A percentile compares a stretch with the other conserved stretches of the same genome.
phyloP scores from a whole-genome alignment of 306 rosid genomes.

The Cicer pinnatifidum region DNA sequence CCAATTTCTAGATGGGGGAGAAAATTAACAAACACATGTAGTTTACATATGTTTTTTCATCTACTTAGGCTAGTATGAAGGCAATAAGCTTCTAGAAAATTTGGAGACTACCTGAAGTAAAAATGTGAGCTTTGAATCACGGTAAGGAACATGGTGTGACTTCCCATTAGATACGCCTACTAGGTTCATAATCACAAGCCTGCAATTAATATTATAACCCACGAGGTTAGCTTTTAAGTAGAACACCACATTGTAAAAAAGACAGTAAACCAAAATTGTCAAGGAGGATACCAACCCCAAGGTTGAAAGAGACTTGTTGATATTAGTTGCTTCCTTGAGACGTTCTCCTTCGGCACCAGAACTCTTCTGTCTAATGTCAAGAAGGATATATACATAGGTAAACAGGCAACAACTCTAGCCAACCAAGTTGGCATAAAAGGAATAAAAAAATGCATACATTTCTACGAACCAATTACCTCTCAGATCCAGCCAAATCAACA shows the following conservation, averaged over 20 bases:
- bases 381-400: constrained; percentile 15
- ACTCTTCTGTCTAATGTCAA: constrained; percentile 85
- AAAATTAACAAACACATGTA: constrained; percentile 9
- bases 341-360: constrained; percentile 99
- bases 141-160: constrained; percentile 94
- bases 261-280: constrained; percentile 29
- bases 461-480: constrained; percentile 64
- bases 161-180: constrained; percentile 85
- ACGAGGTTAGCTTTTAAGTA: constrained; percentile 29
- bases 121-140: constrained; percentile 96
- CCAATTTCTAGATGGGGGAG: background rate
- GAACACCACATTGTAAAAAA: constrained; percentile 26
- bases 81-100: background rate
- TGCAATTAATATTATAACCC: constrained; percentile 52
- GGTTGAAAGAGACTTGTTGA: constrained; percentile 97
- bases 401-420: background rate
- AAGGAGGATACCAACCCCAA: constrained; percentile 67
- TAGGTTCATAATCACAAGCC: constrained; percentile 97
- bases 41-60: background rate
- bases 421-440: background rate
- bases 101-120: constrained; percentile 81
- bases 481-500: constrained; percentile 99
- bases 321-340: constrained; percentile 96
- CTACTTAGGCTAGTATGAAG: background rate
- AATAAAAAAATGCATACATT: constrained; percentile 20